Base-by-base conservation (phyloP, 164 flowering plant genomes). In the Kalanchoe fedtschenkoi region DNA sequence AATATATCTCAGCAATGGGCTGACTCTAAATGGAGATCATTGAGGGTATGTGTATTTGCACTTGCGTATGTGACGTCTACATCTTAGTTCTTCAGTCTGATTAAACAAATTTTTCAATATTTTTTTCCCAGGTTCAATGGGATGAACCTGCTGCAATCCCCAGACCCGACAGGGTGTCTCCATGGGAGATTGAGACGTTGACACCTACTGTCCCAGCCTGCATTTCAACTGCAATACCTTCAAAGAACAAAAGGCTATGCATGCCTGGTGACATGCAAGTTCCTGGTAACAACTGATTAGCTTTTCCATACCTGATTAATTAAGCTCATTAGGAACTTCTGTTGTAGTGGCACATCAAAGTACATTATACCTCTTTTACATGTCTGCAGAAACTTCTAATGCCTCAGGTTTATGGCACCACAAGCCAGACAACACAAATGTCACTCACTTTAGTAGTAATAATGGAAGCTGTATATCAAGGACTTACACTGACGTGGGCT, bases 111-210 rank as follows among this genome's bases (percentile, higher is more conserved):
- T 56, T 47, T n/a, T 16, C 17, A 60, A 33, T 38, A 63, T 41
- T 68, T 19, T 24, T 14, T 44, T 63, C 65, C 24, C 55, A 92
- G 98, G 81, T 92, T 47, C 96, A 87, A 69, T 92, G 98, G 98
- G 98, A 92, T 72, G 96, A 92, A 69, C 79, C 83, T 26, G 83
- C 95, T 59, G 68, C 88, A 15, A 72, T 86, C 43, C 78, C 64
- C 41, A 78, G 98, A 61, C 95, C 95, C 7, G 96, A 87, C 6
- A 79, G 82, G 72, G 91, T 92, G 70, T 92, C 96, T 34, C 89
- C 96, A 26, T 92, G 98, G 98, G 98, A 92, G 67, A 83, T 92
- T 17, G 95, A 92, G 54, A 83, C 85, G 14, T 86, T 72, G 70
- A 80, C 74, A 58, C 68, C 89, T 64, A 74, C 85, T 34, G 65